These are phyloP conservation scores for Venturia oleaginea DNA, from an alignment of 2,329 filamentous ascomycete genomes.

Conservation along the genomic window DNA sequence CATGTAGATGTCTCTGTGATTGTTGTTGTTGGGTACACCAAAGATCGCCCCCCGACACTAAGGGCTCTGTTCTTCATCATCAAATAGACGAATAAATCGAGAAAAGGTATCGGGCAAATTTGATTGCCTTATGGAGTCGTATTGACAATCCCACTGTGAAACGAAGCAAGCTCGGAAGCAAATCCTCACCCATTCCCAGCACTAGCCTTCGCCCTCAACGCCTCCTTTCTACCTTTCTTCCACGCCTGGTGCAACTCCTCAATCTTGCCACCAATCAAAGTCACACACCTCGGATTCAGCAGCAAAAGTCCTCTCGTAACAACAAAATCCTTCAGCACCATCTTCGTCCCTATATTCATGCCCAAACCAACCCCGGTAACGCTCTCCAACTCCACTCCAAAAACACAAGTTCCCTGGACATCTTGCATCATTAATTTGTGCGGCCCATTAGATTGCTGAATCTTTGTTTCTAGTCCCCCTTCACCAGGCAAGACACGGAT, in stretches of 20 bases:
- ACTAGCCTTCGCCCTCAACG: slow-evolving; percentile 38
- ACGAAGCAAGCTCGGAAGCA: background rate
- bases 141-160: no score
- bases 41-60: no score
- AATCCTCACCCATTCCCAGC: background rate
- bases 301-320: slow-evolving; percentile 72
- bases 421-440: slow-evolving; percentile 83
- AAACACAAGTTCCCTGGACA: slow-evolving; percentile 56
- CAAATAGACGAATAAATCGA: background rate
- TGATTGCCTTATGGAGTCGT: no score
- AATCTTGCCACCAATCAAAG: slow-evolving; percentile 80
- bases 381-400: slow-evolving; percentile 61
- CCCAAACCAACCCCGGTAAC: slow-evolving; percentile 58
- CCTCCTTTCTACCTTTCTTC: slow-evolving; percentile 60
- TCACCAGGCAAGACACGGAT: slow-evolving; percentile 58
- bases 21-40: no score
- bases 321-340: slow-evolving; percentile 58
- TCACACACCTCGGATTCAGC: slow-evolving; percentile 58
- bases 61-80: background rate
- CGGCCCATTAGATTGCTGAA: slow-evolving; percentile 39
- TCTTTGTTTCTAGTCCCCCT: slow-evolving; percentile 32
- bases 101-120: no score
- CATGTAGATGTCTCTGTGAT: no score
- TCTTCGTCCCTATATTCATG: slow-evolving; percentile 70
- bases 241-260: slow-evolving; percentile 72